Base-by-base conservation (phyloP, 345 rosid species). In the Cardamine chenopodiifolia region DNA sequence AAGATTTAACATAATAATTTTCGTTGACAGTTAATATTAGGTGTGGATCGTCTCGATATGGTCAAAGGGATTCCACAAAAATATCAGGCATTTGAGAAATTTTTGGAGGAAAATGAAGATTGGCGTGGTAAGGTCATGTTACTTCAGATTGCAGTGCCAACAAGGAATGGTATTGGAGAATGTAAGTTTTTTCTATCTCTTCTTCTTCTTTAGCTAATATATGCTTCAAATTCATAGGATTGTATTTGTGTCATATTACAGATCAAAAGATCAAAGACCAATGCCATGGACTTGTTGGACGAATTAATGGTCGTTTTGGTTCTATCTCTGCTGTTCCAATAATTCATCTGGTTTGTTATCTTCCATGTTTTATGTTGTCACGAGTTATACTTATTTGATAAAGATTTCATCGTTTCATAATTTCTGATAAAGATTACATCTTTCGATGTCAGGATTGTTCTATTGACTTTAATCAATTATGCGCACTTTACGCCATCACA, bases 31-130 rank as follows among this genome's bases (percentile, higher is more conserved):
- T 89, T 94, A 62, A 91, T 94, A 93, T 76, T 94, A 77, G 98
- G 98, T 49, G 98, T 94, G 45, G 98, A 94, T 81, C 97, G 98
- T 72, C 91, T 95, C 37, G 99, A 95, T 79, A 92, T 82, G 93
- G 90, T 95, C 65, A 95, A 95, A 82, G 99, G 99, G 78, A 92
- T 95, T 74, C 99, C 99, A 29, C 97, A 95, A 62, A 95, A 95
- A 82, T 85, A 92, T 82, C 87, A 89, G 39, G 99, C 97, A 62
- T 95, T 95, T 77, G 99, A 95, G 82, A 95, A 90, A 63, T 92
- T 95, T 82, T 96, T 95, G 0, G 99, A 90, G 92, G 97, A 95
- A 80, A 92, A 95, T 70, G 72, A 83, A 76, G 28, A 45, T 2
- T 95, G 97, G 99, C 97, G 92, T 60, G 96, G 91, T 42, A 89